Evolutionary conservation across 2,329 filamentous ascomycete species (phyloP).

Genomic region (Microcera coccophila): DNA sequence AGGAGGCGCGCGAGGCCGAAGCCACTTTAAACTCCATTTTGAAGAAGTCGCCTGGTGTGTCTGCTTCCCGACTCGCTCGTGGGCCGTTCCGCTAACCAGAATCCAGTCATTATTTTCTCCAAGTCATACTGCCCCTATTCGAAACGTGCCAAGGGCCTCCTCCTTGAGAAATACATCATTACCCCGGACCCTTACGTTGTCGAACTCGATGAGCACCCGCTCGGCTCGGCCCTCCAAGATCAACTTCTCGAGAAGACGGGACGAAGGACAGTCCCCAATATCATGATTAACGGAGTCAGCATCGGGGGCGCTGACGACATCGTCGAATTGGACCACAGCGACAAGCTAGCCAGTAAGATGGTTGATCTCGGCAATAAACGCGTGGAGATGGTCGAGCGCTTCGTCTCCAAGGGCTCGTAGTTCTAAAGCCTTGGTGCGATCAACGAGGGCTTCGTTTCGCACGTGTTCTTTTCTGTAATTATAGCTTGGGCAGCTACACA

Average conservation of each 20-base stretch:
- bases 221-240: slow-evolving; percentile 70
- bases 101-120: slow-evolving; percentile 85
- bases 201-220: slow-evolving; percentile 78
- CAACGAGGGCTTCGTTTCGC: neutral
- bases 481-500: slow-evolving; percentile 7
- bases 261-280: slow-evolving; percentile 83
- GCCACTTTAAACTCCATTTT: slow-evolving; percentile 72
- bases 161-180: slow-evolving; percentile 82
- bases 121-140: slow-evolving; percentile 91
- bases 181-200: slow-evolving; percentile 80
- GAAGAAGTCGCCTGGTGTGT: slow-evolving; percentile 77
- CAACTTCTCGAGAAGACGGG: slow-evolving; percentile 70
- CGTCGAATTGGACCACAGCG: slow-evolving; percentile 62
- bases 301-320: slow-evolving; percentile 91
- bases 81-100: slow-evolving; percentile 7
- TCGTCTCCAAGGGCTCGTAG: slow-evolving; percentile 21
- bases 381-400: slow-evolving; percentile 48
- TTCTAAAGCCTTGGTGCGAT: neutral
- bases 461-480: slow-evolving; percentile 8
- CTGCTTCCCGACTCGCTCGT: neutral
- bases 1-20: slow-evolving; percentile 62
- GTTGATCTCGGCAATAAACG: slow-evolving; percentile 69
- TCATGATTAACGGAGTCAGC: slow-evolving; percentile 81
- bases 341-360: slow-evolving; percentile 67
- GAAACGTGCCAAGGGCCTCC: slow-evolving; percentile 75